These are phyloP conservation scores for Dothideomycetes sp. DNA, from an alignment of 2,329 filamentous ascomycete species.

Conservation along the genomic window DNA sequence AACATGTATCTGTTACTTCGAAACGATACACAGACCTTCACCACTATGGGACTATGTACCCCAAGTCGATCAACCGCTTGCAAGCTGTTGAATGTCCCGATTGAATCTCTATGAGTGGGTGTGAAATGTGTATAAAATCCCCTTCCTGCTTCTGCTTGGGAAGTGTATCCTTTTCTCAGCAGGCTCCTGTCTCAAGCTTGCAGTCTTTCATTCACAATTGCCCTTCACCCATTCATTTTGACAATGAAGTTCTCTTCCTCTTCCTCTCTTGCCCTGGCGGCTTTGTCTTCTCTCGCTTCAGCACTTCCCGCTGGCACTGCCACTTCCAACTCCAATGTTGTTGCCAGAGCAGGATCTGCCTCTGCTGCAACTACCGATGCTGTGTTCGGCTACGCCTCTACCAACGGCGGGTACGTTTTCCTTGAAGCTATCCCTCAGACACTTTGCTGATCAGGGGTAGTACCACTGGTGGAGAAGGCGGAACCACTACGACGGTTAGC, in stretches of 20 bases:
- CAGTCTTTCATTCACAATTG: not conserved
- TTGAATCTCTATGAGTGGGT: too few species aligned
- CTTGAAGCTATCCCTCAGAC: slow-evolving; percentile 7
- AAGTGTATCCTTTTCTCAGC: too few species aligned
- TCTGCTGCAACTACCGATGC: slow-evolving; percentile 4
- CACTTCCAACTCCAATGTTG: not conserved
- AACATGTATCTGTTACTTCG: too few species aligned
- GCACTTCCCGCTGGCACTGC: slow-evolving; percentile 11
- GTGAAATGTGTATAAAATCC: too few species aligned
- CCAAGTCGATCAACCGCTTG: too few species aligned
- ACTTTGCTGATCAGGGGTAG: slow-evolving; percentile 10
- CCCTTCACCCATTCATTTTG: not conserved
- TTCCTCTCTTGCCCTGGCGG: slow-evolving; percentile 18
- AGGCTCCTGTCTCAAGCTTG: not conserved
- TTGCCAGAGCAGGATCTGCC: not conserved
- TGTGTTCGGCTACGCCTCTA: slow-evolving; percentile 16
- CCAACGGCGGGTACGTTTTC: too few species aligned
- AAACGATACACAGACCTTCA: too few species aligned
- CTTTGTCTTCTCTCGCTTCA: slow-evolving; percentile 13
- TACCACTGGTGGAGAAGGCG: slow-evolving; percentile 37
- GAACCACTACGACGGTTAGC: slow-evolving; percentile 34
- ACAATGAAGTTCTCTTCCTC: slow-evolving; percentile 7
- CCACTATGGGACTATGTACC: too few species aligned
- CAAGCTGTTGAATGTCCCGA: too few species aligned
- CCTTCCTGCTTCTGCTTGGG: too few species aligned